Conservation (phyloP, 192 early-diverging fungal species). For the Umbelopsis sp. region DNA sequence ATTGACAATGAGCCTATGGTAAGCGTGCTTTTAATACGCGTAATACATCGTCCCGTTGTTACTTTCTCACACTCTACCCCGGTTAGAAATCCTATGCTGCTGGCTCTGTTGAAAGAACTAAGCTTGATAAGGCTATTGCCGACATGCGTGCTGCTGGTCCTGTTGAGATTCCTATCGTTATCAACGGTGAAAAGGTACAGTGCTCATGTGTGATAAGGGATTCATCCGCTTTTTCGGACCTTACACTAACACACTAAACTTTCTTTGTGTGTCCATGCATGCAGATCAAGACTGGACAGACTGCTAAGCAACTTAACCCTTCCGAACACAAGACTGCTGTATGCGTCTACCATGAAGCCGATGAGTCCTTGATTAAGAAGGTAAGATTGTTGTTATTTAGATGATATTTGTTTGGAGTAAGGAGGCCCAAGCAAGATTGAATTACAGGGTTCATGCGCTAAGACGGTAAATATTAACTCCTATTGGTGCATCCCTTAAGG, state of each 20-base stretch:
- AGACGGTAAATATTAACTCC: conserved; percentile 12
- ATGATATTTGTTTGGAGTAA: neutral
- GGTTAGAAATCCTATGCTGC: conserved; percentile 62
- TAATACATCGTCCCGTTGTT: neutral
- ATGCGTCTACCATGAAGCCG: conserved; percentile 85
- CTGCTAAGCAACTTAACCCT: conserved; percentile 77
- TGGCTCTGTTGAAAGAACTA: conserved; percentile 69
- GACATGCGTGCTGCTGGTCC: conserved; percentile 70
- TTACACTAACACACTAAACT: neutral
- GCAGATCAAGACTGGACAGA: conserved; percentile 59
- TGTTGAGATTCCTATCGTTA: conserved; percentile 78
- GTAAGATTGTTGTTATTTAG: neutral
- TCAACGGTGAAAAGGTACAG: conserved; percentile 82
- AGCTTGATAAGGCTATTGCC: conserved; percentile 77
- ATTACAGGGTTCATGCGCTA: neutral
- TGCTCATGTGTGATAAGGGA: neutral
- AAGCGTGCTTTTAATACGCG: conserved; percentile 14
- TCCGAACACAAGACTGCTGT: conserved; percentile 81
- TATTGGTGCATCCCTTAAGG: conserved; percentile 39
- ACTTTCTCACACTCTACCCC: neutral
- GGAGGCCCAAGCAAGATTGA: too few species aligned
- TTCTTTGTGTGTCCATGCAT: neutral
- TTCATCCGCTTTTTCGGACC: neutral
- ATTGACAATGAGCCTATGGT: conserved; percentile 89
- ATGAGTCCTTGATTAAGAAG: conserved; percentile 63